Percentiles rank a stretch among this genome's conserved stretches.
phyloP scores from a whole-genome alignment of 2,329 filamentous ascomycete genomes.

The Aspergillus tamarii region DNA sequence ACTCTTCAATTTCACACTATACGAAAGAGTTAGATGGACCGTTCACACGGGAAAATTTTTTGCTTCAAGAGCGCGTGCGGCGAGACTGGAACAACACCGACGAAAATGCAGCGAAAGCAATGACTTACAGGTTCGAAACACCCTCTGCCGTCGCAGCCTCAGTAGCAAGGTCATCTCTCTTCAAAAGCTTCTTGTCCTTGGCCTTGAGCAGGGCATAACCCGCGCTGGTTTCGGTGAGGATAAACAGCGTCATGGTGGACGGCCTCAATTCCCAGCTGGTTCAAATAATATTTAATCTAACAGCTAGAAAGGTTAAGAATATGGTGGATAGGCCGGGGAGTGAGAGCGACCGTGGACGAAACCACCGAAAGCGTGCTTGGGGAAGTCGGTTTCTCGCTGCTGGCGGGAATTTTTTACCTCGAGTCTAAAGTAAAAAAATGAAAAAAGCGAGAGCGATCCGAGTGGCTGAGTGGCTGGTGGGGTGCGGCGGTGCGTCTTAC shows the following conservation, averaged over 20 bases:
- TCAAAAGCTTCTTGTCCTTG: conserved; percentile 96
- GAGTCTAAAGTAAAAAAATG: conserved; percentile 33
- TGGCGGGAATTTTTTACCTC: conserved; percentile 41
- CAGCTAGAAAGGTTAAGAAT: conserved; percentile 25
- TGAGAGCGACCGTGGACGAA: conserved; percentile 35
- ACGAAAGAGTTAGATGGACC: conserved; percentile 28
- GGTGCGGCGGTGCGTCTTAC: conserved; percentile 32
- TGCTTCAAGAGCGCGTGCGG: conserved; percentile 17
- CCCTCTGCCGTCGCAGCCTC: conserved; percentile 80
- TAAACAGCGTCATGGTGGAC: conserved; percentile 79
- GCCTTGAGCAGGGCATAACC: conserved; percentile 99
- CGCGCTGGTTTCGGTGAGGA: conserved; percentile 91
- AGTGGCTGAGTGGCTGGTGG: conserved; percentile 34
- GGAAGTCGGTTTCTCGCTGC: conserved; percentile 23
- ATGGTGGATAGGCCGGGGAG: conserved; percentile 28
- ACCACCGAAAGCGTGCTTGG: conserved; percentile 38
- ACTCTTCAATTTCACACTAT: conserved; percentile 89
- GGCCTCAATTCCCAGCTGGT: conserved; percentile 33
- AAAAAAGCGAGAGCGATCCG: conserved; percentile 35
- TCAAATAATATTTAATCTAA: conserved; percentile 20
- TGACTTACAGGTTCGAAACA: conserved; percentile 78
- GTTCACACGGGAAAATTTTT: conserved; percentile 30
- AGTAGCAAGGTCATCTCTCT: conserved; percentile 76
- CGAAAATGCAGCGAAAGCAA: conserved; percentile 11
- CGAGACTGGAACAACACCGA: neutral